These are phyloP conservation scores for Pistacia integerrima DNA, from an alignment of 345 rosid species.

Conservation along the genomic window DNA sequence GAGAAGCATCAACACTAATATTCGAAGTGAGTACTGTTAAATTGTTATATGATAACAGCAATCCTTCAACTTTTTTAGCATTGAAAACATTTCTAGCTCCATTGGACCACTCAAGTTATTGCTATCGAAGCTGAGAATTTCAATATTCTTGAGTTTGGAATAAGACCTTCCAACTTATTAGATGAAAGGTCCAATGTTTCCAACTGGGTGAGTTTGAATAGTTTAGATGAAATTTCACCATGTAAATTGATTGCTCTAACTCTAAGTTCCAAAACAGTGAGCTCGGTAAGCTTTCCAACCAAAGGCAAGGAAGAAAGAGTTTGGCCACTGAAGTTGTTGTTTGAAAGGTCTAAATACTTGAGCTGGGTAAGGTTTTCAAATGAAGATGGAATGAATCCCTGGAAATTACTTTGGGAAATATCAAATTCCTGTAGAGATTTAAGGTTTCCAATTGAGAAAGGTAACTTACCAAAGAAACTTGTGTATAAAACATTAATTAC, in stretches of 20 bases:
- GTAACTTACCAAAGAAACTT: constrained; percentile 10
- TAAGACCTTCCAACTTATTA: constrained; percentile 23
- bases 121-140: not conserved
- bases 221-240: not conserved
- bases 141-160: constrained; percentile 21
- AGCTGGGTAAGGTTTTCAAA: constrained; percentile 12
- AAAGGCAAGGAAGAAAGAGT: constrained; percentile 13
- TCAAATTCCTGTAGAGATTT: not conserved
- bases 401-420: not conserved
- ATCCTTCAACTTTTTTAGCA: not conserved
- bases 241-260: not conserved
- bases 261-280: not conserved
- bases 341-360: not conserved
- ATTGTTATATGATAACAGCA: constrained; percentile 8
- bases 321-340: constrained; percentile 16
- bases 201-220: constrained; percentile 8
- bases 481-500: not conserved
- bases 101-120: constrained; percentile 25
- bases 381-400: constrained; percentile 18
- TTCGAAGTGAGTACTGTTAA: constrained; percentile 7
- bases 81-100: not conserved
- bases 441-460: constrained; percentile 16
- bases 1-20: not conserved
- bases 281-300: constrained; percentile 6
- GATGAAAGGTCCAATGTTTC: rapidly evolving